Base-by-base conservation (phyloP, 2,329 filamentous ascomycete species). In the Stachybotrys chartarum region DNA sequence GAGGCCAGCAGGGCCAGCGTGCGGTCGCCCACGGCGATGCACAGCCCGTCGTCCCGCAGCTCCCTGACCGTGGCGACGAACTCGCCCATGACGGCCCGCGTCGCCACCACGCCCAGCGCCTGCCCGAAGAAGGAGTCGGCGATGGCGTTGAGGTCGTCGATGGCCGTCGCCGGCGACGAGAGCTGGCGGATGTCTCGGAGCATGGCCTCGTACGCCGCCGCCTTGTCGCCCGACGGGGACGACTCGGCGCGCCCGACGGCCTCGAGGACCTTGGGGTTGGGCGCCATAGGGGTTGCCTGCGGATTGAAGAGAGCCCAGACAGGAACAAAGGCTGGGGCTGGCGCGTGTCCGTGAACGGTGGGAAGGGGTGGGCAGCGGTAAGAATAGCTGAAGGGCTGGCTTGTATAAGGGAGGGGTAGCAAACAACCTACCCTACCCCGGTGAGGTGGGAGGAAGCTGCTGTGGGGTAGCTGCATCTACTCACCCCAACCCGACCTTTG, bases 1-100 rank as follows among this genome's bases (percentile, higher is more conserved):
- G 68, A 80, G 70, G 73, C 66, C 53, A 97, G 80, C 48, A 84
- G 76, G 52, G 79, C 74, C 47, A 96, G 80, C n/a, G 90, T 82
- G 67, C 88, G 84, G 64, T 83, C 80, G 63, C 89, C 91, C 50
- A 91, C 87, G 60, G 85, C 82, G 64, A 96, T 87, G 73, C 87
- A 87, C 58, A 86, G 75, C 57, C 88, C 83, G 47, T 83, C 71
- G 61, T 84, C 80, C 44, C 79, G 70, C 55, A 91, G 75, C 18
- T 74, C 72, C 58, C 80, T 75, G 62, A 96, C 86, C 16, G 80
- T 76, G 47, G 75, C 66, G 60, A 88, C 78, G 66, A 95, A 90
- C 55, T 76, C 74, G 55, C 80, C 78, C 58, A 95, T 83, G 12
- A 94, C 79, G 16, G 84, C 80, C 6, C 90, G 84, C 6, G 88